Conservation (phyloP, 441 rosid genomes). For the Kokia cookei region DNA sequence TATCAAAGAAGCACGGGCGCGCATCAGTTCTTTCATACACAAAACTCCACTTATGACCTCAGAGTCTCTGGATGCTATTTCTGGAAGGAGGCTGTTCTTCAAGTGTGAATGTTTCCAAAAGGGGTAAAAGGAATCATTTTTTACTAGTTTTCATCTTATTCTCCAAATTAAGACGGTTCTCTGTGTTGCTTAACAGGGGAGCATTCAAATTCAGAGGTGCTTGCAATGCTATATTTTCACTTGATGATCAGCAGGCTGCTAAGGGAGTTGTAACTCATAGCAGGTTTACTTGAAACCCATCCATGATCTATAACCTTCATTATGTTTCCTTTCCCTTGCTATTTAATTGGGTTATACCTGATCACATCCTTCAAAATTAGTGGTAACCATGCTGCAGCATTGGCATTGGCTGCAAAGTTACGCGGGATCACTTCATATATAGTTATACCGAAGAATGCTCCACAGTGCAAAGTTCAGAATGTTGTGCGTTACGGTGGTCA, state of each 20-base stretch:
- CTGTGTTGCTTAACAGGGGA: constrained; percentile 40
- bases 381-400: constrained; percentile 95
- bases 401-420: constrained; percentile 81
- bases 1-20: constrained; percentile 57
- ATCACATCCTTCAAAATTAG: constrained; percentile 28
- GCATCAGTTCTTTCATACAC: constrained; percentile 46
- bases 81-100: constrained; percentile 56
- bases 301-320: not conserved
- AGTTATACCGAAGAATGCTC: constrained; percentile 83
- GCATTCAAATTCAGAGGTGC: constrained; percentile 95
- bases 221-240: constrained; percentile 76
- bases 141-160: not conserved
- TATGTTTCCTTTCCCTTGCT: not conserved
- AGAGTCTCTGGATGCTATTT: constrained; percentile 51
- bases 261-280: constrained; percentile 76
- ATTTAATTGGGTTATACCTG: constrained; percentile 7
- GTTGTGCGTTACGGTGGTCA: constrained; percentile 78
- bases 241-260: constrained; percentile 52
- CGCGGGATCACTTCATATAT: constrained; percentile 65
- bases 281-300: constrained; percentile 37
- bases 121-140: constrained; percentile 47
- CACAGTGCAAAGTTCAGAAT: constrained; percentile 79
- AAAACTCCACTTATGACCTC: constrained; percentile 70
- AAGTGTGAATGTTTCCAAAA: constrained; percentile 88
- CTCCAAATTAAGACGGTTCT: constrained; percentile 1